phyloP scores from a whole-genome alignment of 2,329 filamentous ascomycete species.

The Lachnellula subtilissima region DNA sequence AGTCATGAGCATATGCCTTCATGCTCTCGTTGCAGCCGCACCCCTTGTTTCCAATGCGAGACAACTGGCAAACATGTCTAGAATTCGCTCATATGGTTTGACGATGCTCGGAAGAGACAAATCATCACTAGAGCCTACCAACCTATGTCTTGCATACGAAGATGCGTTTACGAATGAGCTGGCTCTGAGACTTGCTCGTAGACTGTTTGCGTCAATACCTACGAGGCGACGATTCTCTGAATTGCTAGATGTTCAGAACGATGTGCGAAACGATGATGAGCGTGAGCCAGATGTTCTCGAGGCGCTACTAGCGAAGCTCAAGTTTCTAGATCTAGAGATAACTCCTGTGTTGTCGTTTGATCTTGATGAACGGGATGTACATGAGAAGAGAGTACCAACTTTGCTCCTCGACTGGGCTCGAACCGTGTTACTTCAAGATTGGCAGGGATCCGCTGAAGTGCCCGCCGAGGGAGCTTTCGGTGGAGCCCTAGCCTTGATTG shows the following conservation, averaged over 20 bases:
- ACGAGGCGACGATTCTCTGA: conserved; percentile 29
- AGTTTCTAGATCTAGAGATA: conserved; percentile 36
- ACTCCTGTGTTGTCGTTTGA: conserved; percentile 42
- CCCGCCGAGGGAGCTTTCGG: conserved; percentile 67
- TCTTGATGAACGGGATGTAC: conserved; percentile 46
- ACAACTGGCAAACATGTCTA: conserved; percentile 53
- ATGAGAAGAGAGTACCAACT: conserved; percentile 53
- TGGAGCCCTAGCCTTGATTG: conserved; percentile 70
- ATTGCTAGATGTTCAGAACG: conserved; percentile 24
- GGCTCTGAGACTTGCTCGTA: conserved; percentile 52
- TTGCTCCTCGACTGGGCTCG: conserved; percentile 67
- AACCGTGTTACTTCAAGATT: conserved; percentile 70
- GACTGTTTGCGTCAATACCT: conserved; percentile 52
- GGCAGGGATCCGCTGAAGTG: conserved; percentile 72
- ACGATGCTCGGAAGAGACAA: conserved; percentile 44
- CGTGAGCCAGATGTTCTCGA: conserved; percentile 23
- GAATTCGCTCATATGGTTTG: conserved; percentile 42
- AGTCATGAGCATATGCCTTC: conserved; percentile 51
- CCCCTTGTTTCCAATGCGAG: conserved; percentile 36
- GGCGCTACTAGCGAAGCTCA: conserved; percentile 33
- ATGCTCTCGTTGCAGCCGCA: conserved; percentile 55
- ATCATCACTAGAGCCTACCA: conserved; percentile 42
- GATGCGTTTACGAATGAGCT: conserved; percentile 59
- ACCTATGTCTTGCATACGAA: conserved; percentile 55
- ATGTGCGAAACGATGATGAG: conserved; percentile 19